These are phyloP conservation scores for Ochetophila trinervis DNA, from an alignment of 306 rosid genomes.

Conservation along the genomic window DNA sequence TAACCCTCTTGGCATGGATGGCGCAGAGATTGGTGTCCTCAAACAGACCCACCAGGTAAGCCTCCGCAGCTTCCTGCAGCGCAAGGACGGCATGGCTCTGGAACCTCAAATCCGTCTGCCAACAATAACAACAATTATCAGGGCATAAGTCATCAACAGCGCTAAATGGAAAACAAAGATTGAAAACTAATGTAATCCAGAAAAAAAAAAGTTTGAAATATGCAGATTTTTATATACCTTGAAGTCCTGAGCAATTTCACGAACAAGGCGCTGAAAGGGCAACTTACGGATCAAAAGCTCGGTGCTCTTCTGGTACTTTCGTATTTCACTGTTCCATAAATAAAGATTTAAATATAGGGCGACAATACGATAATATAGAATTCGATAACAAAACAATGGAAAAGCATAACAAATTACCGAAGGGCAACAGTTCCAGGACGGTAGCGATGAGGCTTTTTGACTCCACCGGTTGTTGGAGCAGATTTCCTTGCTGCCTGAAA, in stretches of 20 bases:
- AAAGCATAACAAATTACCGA: conserved; percentile 26
- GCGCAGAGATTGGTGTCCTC: conserved; percentile 80
- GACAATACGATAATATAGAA: not conserved
- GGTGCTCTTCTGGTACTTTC: conserved; percentile 75
- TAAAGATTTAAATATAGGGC: not conserved
- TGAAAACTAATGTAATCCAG: not conserved
- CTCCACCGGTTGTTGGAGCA: conserved; percentile 70
- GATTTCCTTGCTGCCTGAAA: conserved; percentile 65
- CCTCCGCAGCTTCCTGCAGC: conserved; percentile 75
- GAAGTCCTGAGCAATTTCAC: conserved; percentile 61
- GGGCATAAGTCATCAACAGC: not conserved
- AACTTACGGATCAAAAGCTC: conserved; percentile 73
- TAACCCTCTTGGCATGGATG: conserved; percentile 77
- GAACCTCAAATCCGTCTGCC: conserved; percentile 68
- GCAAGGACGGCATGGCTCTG: conserved; percentile 82
- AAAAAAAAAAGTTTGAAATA: not conserved
- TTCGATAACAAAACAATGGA: not conserved
- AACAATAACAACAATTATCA: not conserved
- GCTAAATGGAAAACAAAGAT: not conserved
- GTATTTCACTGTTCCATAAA: conserved; percentile 46
- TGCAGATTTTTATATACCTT: conserved; percentile 24
- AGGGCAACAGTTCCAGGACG: conserved; percentile 79
- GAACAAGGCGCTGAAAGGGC: conserved; percentile 61
- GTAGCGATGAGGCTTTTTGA: conserved; percentile 71
- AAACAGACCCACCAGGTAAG: conserved; percentile 61